Conservation (phyloP, 331 rosid genomes). For the Saraca asoca region DNA sequence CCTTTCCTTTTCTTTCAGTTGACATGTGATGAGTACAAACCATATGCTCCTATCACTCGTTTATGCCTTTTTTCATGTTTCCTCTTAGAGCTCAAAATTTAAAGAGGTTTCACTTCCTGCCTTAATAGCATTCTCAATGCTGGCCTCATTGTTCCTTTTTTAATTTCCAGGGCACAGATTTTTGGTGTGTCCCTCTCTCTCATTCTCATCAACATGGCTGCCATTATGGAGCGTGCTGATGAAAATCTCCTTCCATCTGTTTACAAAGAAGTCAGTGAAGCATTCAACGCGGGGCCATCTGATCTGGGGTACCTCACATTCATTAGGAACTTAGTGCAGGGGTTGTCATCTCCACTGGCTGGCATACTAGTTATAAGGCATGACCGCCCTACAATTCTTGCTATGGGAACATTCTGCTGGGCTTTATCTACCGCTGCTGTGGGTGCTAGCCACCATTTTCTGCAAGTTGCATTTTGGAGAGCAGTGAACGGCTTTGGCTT, state of each 20-base stretch:
- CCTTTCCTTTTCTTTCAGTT: background rate
- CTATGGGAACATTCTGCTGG: slow-evolving; percentile 87
- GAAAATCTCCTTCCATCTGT: slow-evolving; percentile 95
- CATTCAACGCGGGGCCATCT: slow-evolving; percentile 87
- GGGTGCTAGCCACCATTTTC: slow-evolving; percentile 57
- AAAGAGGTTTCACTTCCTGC: slow-evolving; percentile 17
- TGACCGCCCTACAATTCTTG: slow-evolving; percentile 81
- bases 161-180: slow-evolving; percentile 57
- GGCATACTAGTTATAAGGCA: slow-evolving; percentile 74
- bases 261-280: slow-evolving; percentile 93
- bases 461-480: slow-evolving; percentile 88
- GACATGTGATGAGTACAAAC: background rate
- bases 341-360: slow-evolving; percentile 83
- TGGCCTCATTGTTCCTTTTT: background rate
- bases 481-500: slow-evolving; percentile 88
- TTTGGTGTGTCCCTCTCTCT: slow-evolving; percentile 82
- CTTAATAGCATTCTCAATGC: background rate
- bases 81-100: background rate
- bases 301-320: slow-evolving; percentile 94
- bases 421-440: slow-evolving; percentile 96
- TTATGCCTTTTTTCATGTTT: background rate
- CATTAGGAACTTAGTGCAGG: slow-evolving; percentile 81
- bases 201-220: slow-evolving; percentile 86
- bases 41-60: slow-evolving; percentile 1
- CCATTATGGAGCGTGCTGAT: slow-evolving; percentile 94